These are phyloP conservation scores for Chondrus crispus DNA, from an alignment of 23 red algal genomes.

Conservation along the genomic window DNA sequence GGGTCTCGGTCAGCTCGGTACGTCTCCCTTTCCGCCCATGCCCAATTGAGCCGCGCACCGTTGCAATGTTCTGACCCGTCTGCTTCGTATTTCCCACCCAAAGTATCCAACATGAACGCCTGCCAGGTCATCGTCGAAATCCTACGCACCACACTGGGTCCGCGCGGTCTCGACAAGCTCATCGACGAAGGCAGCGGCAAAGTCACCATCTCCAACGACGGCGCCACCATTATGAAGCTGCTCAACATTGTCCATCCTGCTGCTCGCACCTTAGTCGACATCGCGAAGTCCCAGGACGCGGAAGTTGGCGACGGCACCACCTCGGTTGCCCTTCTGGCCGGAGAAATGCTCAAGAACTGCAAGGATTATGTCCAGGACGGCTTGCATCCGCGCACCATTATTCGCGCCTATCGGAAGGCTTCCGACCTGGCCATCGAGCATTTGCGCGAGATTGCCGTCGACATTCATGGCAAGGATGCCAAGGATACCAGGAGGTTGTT, in stretches of 20 bases:
- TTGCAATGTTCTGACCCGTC: background rate
- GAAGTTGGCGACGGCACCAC: conserved; percentile 99
- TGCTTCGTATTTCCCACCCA: background rate
- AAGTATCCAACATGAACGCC: conserved; percentile 99
- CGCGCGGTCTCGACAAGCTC: conserved; percentile 96
- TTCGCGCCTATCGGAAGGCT: conserved; percentile 77
- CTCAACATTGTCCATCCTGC: conserved; percentile 90
- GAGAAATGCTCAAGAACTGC: conserved; percentile 89
- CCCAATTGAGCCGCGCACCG: background rate
- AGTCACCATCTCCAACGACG: conserved; percentile 96
- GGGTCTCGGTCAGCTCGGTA: conserved; percentile 88
- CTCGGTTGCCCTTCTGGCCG: conserved; percentile 80
- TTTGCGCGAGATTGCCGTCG: conserved; percentile 64
- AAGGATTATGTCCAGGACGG: conserved; percentile 98
- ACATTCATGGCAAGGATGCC: conserved; percentile 70
- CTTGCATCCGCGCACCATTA: conserved; percentile 84
- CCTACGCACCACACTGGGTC: conserved; percentile 89
- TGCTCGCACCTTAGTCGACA: conserved; percentile 82
- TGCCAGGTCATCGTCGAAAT: conserved; percentile 92
- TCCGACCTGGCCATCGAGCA: conserved; percentile 43
- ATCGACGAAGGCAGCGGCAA: conserved; percentile 82
- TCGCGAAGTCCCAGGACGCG: conserved; percentile 82
- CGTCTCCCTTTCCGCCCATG: background rate
- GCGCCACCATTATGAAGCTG: conserved; percentile 93
- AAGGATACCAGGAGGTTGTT: conserved; percentile 57